Percentiles rank a stretch among this genome's conserved stretches.
phyloP scores from a whole-genome alignment of 2,329 filamentous ascomycete species.

The Tympanopsis confertula region DNA sequence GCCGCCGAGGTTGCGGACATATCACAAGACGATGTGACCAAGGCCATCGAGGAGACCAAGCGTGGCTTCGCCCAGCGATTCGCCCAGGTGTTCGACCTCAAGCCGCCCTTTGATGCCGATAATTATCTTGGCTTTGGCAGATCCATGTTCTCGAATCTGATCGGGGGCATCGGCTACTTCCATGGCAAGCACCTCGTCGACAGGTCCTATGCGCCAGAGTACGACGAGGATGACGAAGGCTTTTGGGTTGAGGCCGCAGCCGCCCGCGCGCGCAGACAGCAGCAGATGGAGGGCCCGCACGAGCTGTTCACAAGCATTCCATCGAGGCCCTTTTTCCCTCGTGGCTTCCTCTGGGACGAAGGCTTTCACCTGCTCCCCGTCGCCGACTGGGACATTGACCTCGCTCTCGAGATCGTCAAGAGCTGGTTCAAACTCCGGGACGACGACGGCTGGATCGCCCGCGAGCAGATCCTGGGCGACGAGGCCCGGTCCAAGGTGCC shows the following conservation, averaged over 20 bases:
- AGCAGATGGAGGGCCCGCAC: constrained; percentile 67
- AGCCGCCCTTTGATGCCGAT: constrained; percentile 62
- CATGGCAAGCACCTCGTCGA: constrained; percentile 81
- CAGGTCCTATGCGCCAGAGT: constrained; percentile 80
- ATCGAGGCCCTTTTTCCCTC: constrained; percentile 87
- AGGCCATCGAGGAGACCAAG: constrained; percentile 55
- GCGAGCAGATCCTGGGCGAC: constrained; percentile 84
- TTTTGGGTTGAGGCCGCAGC: constrained; percentile 89
- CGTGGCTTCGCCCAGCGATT: constrained; percentile 67
- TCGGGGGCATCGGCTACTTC: constrained; percentile 93
- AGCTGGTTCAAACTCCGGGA: constrained; percentile 97
- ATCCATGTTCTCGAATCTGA: constrained; percentile 84
- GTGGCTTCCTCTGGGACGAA: constrained; percentile 96
- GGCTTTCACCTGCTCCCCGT: constrained; percentile 89
- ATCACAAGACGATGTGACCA: constrained; percentile 52
- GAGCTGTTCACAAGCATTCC: constrained; percentile 87
- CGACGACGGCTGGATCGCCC: constrained; percentile 91
- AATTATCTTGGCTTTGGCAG: constrained; percentile 72
- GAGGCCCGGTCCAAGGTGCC: constrained; percentile 95
- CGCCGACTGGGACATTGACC: constrained; percentile 84
- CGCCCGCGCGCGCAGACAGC: constrained; percentile 57
- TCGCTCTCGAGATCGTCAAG: constrained; percentile 75
- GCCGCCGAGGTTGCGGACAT: constrained; percentile 35
- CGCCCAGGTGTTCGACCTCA: constrained; percentile 56
- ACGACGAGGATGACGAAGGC: constrained; percentile 86